These are phyloP conservation scores for Scenedesmus sp. DNA, from an alignment of 163 green algal genomes.

Conservation along the genomic window DNA sequence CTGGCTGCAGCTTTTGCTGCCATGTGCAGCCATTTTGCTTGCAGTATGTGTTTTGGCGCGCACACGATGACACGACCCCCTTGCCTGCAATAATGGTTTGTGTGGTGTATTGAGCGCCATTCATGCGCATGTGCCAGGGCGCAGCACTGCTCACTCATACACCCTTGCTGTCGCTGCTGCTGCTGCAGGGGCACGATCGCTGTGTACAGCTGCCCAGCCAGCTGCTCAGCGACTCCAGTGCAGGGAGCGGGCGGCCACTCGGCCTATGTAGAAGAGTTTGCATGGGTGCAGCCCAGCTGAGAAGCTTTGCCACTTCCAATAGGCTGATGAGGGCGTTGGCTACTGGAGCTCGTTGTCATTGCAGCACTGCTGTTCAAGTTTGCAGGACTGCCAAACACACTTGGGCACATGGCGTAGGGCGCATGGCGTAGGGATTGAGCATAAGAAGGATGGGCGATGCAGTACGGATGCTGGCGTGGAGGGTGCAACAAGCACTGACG, in stretches of 20 bases:
- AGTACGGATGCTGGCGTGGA: neutral
- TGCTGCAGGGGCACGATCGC: constrained; percentile 74
- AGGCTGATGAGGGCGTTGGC: too few relatives aligned
- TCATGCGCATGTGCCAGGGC: neutral
- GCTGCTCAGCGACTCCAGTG: constrained; percentile 59
- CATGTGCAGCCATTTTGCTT: too few relatives aligned
- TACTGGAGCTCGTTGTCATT: neutral
- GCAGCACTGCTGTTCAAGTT: neutral
- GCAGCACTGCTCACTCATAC: neutral
- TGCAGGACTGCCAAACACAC: neutral
- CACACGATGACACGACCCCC: too few relatives aligned
- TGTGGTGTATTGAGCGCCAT: too few relatives aligned
- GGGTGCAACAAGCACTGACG: neutral
- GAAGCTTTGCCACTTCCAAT: neutral
- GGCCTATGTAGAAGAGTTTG: constrained; percentile 86
- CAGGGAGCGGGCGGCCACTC: constrained; percentile 1
- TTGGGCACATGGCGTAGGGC: neutral
- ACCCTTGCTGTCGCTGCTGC: neutral
- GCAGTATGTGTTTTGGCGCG: too few relatives aligned
- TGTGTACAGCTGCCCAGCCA: constrained; percentile 81
- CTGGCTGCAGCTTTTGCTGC: too few relatives aligned
- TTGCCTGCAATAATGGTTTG: too few relatives aligned
- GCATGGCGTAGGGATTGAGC: neutral
- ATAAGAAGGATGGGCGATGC: neutral
- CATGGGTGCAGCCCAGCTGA: constrained; percentile 82